A percentile compares a stretch with the other conserved stretches of the same genome.
Conservation (phyloP, 495 filamentous ascomycete genomes). For the Copromyces sp. region DNA sequence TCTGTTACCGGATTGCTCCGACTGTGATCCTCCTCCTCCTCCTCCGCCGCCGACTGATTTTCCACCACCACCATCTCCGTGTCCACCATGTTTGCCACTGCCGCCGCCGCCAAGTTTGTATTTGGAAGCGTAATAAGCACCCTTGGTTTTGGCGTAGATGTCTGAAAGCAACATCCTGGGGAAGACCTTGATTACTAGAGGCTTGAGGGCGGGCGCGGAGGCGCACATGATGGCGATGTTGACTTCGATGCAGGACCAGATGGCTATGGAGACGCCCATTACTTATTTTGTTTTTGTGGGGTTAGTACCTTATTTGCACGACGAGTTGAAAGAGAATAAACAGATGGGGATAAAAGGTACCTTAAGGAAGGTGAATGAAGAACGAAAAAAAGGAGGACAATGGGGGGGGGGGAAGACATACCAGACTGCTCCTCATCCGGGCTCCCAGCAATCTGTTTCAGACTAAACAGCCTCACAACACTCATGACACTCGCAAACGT, state of each 20-base stretch:
- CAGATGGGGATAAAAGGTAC: too few species aligned
- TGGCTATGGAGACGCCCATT: slow-evolving; percentile 22
- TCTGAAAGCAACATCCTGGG: slow-evolving; percentile 14
- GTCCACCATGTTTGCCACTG: too few species aligned
- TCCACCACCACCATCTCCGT: too few species aligned
- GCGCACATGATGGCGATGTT: slow-evolving; percentile 41
- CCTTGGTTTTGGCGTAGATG: slow-evolving; percentile 10
- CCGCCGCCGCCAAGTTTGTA: background rate
- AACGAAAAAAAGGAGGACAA: too few species aligned
- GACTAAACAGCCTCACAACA: slow-evolving; percentile 10
- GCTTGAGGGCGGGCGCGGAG: slow-evolving; percentile 34
- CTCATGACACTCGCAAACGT: slow-evolving; percentile 10
- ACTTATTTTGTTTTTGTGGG: slow-evolving; percentile 4
- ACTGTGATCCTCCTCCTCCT: background rate
- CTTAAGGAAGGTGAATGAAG: too few species aligned
- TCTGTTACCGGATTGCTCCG: background rate
- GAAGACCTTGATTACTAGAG: slow-evolving; percentile 21
- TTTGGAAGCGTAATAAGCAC: slow-evolving; percentile 1
- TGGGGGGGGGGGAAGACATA: too few species aligned
- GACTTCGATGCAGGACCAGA: slow-evolving; percentile 41
- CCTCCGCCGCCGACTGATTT: too few species aligned
- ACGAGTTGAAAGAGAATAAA: background rate
- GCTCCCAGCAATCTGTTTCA: slow-evolving; percentile 8
- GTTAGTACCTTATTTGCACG: background rate
- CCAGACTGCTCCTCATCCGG: slow-evolving; percentile 1